A percentile compares a stretch with the other conserved stretches of the same genome.
Conservation (phyloP, 345 rosid species). For the Clarkia xantiana region DNA sequence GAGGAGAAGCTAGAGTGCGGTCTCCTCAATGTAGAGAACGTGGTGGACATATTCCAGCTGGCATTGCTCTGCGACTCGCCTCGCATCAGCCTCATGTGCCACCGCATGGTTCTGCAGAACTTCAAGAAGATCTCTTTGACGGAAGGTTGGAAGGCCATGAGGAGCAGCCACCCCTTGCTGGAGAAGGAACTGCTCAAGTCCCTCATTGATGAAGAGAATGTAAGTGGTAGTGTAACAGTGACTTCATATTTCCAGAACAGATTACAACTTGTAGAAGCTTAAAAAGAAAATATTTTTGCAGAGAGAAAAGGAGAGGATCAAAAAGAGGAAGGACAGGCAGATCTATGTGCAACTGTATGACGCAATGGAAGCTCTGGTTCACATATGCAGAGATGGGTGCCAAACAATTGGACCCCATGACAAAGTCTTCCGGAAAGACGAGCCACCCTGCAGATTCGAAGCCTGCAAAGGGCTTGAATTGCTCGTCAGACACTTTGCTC, state of each 20-base stretch:
- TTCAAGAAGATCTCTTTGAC: constrained; percentile 31
- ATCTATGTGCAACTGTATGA: constrained; percentile 58
- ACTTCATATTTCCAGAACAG: no score
- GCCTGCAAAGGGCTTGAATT: constrained; percentile 76
- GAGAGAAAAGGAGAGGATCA: constrained; percentile 38
- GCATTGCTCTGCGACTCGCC: constrained; percentile 71
- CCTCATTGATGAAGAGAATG: constrained; percentile 35
- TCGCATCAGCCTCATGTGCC: constrained; percentile 48
- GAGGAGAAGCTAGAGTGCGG: constrained; percentile 49
- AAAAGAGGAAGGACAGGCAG: constrained; percentile 36
- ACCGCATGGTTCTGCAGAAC: constrained; percentile 48
- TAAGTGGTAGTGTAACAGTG: constrained; percentile 10
- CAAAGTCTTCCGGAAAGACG: constrained; percentile 37
- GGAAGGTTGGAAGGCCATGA: constrained; percentile 83
- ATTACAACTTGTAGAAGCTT: neutral
- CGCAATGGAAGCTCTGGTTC: constrained; percentile 94
- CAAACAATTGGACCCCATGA: constrained; percentile 79
- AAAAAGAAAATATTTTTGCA: constrained; percentile 10
- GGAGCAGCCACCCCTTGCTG: constrained; percentile 61
- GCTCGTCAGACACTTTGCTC: constrained; percentile 64
- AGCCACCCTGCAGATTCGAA: constrained; percentile 40
- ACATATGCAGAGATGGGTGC: constrained; percentile 85
- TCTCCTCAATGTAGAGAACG: constrained; percentile 53
- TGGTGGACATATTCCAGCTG: constrained; percentile 73
- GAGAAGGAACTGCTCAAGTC: constrained; percentile 53